Conservation (phyloP, 106 monocot genomes). For the Acorus calamus region DNA sequence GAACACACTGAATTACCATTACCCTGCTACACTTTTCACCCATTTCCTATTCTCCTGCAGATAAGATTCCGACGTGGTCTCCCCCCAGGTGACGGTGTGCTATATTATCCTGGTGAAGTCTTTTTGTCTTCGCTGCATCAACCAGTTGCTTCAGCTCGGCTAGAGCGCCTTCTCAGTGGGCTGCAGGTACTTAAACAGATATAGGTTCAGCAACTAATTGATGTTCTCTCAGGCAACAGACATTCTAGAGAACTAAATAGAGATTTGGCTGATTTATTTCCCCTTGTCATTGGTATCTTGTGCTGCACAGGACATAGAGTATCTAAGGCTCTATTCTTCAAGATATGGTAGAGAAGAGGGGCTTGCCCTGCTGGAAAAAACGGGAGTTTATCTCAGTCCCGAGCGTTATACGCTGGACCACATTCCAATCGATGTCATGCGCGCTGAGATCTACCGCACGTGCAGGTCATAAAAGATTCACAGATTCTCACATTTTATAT, state of each 20-base stretch:
- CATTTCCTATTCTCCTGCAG: constrained; percentile 22
- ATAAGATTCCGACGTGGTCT: constrained; percentile 87
- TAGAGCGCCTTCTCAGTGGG: constrained; percentile 85
- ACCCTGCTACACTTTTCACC: too few relatives aligned
- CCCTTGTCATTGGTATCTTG: neutral
- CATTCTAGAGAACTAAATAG: too few relatives aligned
- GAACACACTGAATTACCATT: too few relatives aligned
- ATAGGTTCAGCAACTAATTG: too few relatives aligned
- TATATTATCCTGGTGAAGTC: constrained; percentile 97
- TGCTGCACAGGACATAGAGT: constrained; percentile 74
- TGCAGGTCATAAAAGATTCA: constrained; percentile 32
- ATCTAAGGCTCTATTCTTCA: constrained; percentile 71
- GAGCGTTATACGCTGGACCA: constrained; percentile 86
- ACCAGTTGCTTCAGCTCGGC: constrained; percentile 76
- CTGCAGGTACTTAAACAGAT: constrained; percentile 55
- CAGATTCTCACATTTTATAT: too few relatives aligned
- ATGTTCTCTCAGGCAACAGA: too few relatives aligned
- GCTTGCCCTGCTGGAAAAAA: constrained; percentile 64
- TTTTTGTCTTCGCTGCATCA: constrained; percentile 78
- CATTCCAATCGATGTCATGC: constrained; percentile 72
- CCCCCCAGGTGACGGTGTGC: constrained; percentile 93
- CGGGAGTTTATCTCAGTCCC: constrained; percentile 73
- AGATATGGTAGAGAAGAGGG: constrained; percentile 69
- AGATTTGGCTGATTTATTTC: neutral
- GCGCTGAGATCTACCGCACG: constrained; percentile 68